phyloP scores from a whole-genome alignment of 306 rosid genomes.

The Rosa chinensis region DNA sequence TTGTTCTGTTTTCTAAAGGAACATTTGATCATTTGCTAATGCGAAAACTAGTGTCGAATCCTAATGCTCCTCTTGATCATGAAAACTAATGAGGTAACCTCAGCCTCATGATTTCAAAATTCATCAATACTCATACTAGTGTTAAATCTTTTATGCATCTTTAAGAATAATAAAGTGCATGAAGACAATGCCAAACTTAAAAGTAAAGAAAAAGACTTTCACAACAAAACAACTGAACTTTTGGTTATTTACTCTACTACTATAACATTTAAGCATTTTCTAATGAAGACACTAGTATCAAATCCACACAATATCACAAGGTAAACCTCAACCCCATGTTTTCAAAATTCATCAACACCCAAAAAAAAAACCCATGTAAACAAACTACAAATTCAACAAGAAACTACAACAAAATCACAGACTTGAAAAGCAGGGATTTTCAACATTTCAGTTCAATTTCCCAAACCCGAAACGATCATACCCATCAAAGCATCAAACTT shows the following conservation, averaged over 20 bases:
- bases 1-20: not conserved
- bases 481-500: not conserved
- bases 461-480: not conserved
- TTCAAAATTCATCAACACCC: constrained; percentile 5
- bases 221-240: not conserved
- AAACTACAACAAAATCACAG: not conserved
- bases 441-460: not conserved
- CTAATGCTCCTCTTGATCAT: not conserved
- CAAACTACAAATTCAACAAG: not conserved
- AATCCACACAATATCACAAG: no score
- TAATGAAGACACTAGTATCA: no score
- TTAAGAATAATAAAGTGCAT: no score
- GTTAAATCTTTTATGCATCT: no score
- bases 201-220: not conserved
- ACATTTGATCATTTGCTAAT: not conserved
- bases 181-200: no score
- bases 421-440: not conserved
- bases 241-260: not conserved
- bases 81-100: not conserved
- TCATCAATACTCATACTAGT: not conserved
- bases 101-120: not conserved
- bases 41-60: not conserved
- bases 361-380: not conserved
- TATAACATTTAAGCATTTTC: no score
- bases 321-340: no score